Base-by-base conservation (phyloP, 257 asterid species). In the Ajuga chamaepitys region DNA sequence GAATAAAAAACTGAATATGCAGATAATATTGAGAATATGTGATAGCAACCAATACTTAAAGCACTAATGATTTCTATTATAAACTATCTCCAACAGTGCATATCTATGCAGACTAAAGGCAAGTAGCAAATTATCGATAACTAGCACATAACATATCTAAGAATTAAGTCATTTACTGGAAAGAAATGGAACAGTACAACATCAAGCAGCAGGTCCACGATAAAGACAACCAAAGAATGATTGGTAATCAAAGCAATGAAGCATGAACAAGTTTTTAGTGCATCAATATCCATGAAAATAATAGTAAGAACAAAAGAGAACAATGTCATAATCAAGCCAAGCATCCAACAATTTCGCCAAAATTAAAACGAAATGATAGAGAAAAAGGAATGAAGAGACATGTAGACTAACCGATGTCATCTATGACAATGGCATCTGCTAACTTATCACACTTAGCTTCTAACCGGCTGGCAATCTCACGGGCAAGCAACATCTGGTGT, bases 371-470 rank as follows among this genome's bases (percentile, higher is more conserved):
- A 42, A 38, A 22, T 20, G 42, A 24, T 57, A 51, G 13, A 63
- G 48, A 41, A 60, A 55, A 18, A 47, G 41, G 62, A 63, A 50
- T 45, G 62, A 45, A 20, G 37, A 53, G 45, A 71, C 9, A 55
- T 52, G 65, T 17, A 58, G 68, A 77, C 96, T 77, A 26, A 93
- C 99, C 97, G 26, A 78, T 72, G 77, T 84, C 95, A 75, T 89
- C 96, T 60, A 82, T 71, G 54, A 81, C 78, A 70, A 87, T 67
- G 45, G 88, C 95, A 74, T 87, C 86, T 12, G 91, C 82, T 69
- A 93, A 79, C 79, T 83, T 89, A 60, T 85, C 85, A 59, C 96
- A 93, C 80, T 89, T 93, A 59, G 89, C 87, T 64, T 87, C 94
- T 46, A 93, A 84, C 62, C 95, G 88, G 75, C 79, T 46, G 53